Evolutionary conservation across 2,329 filamentous ascomycete species (phyloP), one percentile per base, ranked within the genome.

Genomic region (Cytospora piceicola): DNA sequence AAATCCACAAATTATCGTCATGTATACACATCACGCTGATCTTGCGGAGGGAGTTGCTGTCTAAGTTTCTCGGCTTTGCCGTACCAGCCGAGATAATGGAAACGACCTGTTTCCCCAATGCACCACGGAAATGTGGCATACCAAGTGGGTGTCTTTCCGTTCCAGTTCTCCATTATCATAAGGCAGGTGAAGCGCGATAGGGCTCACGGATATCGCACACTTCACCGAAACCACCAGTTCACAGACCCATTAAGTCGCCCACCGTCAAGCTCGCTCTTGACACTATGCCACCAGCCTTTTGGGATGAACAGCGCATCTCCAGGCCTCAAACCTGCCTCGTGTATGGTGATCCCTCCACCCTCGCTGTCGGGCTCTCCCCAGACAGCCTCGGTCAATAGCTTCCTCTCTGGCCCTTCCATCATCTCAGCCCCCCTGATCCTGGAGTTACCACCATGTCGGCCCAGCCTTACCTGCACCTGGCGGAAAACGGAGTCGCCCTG

Each of bases 271-370:
- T 83, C 72, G 49, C 91, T 90, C 73, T 85, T 88, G 63, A 96
- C 86, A 73, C 90, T 92, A 82, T 96, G 92, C 92, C 92, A 96
- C 91, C 92, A 95, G 1, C 90, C 90, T 67, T 87, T 85, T 0
- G 92, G 93, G 46, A 96, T 92, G 74, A 92, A 95, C 11, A 96
- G 73, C 0, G 84, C 87, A 77, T 95, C 90, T 0, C 90, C 91
- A 4, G 85, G 80, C 0, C 79, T 76, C 17, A 98, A 73, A 5
- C 78, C 74, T 1, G 83, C 85, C 72, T 92, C 85, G 3, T 76
- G 70, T 24, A 83, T 71, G 27, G 58, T 27, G 27, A 2, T 6
- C 17, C 17, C 29, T 24, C n/a, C 4, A 15, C n/a, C 3, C 58
- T n/a, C 22, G 9, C n/a, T 22, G 30, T 52, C 12, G 11, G 22